phyloP scores from a whole-genome alignment of 1,284 basidiomycete genomes.

The Ganoderma boninense region DNA sequence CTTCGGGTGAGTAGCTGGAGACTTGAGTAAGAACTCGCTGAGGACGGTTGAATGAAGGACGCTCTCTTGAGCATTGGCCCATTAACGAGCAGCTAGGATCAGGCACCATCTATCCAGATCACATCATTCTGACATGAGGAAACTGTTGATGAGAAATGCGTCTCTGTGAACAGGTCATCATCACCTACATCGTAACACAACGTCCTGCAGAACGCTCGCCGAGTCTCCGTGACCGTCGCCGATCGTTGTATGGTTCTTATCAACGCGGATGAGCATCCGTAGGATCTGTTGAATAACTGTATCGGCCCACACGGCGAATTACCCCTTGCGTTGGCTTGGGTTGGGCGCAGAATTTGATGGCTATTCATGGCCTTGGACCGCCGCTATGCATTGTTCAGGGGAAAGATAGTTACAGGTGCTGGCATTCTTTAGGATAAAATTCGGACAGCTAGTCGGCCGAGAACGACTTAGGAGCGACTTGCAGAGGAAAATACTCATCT shows the following conservation, averaged over 20 bases:
- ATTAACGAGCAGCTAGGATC: neutral
- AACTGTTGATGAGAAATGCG: neutral
- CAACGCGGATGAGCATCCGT: neutral
- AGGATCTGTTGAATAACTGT: neutral
- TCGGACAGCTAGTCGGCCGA: no score
- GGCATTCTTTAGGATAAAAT: no score
- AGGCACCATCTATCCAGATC: neutral
- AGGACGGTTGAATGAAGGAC: neutral
- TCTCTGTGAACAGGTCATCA: neutral
- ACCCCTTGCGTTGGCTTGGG: neutral
- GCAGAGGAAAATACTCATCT: no score
- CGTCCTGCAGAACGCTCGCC: neutral
- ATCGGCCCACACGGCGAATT: neutral
- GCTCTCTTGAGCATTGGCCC: neutral
- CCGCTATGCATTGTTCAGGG: neutral
- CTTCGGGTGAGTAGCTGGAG: neutral
- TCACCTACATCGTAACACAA: neutral
- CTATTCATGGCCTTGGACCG: neutral
- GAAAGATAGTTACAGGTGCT: no score
- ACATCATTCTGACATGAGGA: neutral
- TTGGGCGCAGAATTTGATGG: no score
- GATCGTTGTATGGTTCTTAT: neutral
- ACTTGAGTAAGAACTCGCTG: no score
- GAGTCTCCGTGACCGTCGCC: neutral
- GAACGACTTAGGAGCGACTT: no score